Conservation (phyloP, 2,329 filamentous ascomycete species). For the Scedosporium minutisporum region DNA sequence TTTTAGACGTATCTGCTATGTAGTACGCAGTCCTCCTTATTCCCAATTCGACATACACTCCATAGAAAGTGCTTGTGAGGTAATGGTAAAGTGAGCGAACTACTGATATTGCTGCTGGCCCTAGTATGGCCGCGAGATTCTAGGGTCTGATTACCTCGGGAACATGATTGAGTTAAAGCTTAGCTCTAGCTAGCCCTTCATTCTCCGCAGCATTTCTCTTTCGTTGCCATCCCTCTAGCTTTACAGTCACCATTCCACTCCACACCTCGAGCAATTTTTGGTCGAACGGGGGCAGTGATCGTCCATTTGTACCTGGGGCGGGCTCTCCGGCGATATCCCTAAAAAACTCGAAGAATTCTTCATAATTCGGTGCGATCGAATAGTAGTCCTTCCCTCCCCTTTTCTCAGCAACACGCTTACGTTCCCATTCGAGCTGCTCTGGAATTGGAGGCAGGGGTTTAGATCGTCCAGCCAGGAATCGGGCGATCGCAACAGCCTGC, state of each 20-base stretch:
- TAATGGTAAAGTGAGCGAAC: too few species aligned
- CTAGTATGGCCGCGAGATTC: too few species aligned
- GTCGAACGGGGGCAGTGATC: conserved; percentile 31
- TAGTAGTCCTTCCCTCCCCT: conserved; percentile 24
- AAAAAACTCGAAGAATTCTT: conserved; percentile 28
- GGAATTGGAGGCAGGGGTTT: conserved; percentile 14
- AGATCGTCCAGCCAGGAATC: conserved; percentile 22
- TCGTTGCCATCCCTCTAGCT: not conserved
- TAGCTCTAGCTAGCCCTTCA: not conserved
- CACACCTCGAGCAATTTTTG: conserved; percentile 22
- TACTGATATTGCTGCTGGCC: too few species aligned
- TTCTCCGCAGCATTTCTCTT: not conserved
- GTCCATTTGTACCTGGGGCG: conserved; percentile 23
- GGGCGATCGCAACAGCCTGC: conserved; percentile 26
- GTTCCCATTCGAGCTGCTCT: conserved; percentile 23
- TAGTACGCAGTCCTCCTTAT: too few species aligned
- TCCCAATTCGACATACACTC: too few species aligned
- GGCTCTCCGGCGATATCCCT: conserved; percentile 31
- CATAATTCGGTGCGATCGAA: conserved; percentile 23
- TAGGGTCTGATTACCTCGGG: too few species aligned
- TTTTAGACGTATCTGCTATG: too few species aligned
- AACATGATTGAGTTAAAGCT: too few species aligned
- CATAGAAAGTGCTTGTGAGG: too few species aligned
- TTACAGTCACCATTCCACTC: not conserved
- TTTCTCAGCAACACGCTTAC: conserved; percentile 16